Evolutionary conservation across 2,329 filamentous ascomycete species (phyloP).

Genomic region (Colletotrichum theobromicola): DNA sequence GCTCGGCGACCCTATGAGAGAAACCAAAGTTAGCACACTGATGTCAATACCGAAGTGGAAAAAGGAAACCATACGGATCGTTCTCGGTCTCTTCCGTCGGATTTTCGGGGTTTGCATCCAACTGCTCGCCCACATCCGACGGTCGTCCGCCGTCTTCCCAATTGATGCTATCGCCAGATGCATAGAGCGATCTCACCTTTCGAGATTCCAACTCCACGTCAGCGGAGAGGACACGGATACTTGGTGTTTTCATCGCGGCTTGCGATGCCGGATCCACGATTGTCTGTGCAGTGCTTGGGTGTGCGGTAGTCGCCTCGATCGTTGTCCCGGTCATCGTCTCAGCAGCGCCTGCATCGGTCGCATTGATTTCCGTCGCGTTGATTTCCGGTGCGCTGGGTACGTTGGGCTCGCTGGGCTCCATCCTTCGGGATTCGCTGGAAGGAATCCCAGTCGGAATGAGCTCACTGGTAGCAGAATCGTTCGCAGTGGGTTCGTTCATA

Average conservation of each 20-base stretch:
- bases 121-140: conserved; percentile 51
- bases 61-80: conserved; percentile 64
- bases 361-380: background rate
- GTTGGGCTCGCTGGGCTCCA: background rate
- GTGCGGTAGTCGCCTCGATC: background rate
- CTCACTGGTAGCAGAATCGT: background rate
- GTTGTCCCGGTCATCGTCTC: background rate
- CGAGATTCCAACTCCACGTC: conserved; percentile 67
- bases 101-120: conserved; percentile 55
- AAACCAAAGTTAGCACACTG: conserved; percentile 31
- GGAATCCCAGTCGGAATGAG: background rate
- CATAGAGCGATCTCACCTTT: conserved; percentile 72
- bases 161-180: conserved; percentile 56
- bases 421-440: background rate
- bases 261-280: conserved; percentile 17
- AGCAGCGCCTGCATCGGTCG: background rate
- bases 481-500: background rate
- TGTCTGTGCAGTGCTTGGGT: conserved; percentile 18
- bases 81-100: conserved; percentile 57
- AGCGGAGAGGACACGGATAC: conserved; percentile 57
- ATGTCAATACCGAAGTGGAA: conserved; percentile 30
- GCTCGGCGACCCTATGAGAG: conserved; percentile 30
- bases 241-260: conserved; percentile 38
- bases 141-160: conserved; percentile 57
- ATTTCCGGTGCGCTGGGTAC: background rate